These are phyloP conservation scores for Kockovaella imperatae DNA, from an alignment of 768 basidiomycete species.

Conservation along the genomic window DNA sequence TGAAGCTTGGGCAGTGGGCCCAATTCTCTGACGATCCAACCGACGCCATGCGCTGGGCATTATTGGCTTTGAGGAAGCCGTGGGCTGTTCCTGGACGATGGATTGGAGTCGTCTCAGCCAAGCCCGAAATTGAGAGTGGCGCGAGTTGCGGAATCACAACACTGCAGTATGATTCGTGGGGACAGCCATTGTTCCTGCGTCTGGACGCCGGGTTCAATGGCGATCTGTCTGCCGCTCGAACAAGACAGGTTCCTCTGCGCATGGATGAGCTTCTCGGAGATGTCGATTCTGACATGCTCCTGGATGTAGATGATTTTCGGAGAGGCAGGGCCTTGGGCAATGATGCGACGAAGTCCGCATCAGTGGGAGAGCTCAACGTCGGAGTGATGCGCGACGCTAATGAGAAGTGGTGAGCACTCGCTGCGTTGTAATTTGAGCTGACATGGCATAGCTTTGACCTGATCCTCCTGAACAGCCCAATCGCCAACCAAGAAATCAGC, in stretches of 20 bases:
- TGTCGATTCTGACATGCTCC: conserved; percentile 41
- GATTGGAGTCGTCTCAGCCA: conserved; percentile 46
- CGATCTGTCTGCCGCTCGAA: conserved; percentile 39
- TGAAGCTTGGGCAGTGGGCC: conserved; percentile 41
- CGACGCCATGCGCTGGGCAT: conserved; percentile 45
- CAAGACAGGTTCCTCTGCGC: conserved; percentile 38
- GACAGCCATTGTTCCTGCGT: conserved; percentile 43
- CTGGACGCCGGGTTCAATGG: conserved; percentile 43
- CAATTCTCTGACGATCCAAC: conserved; percentile 48
- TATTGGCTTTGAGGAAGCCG: conserved; percentile 47
- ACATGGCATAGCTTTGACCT: no score
- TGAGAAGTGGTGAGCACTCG: no score
- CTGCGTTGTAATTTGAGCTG: no score
- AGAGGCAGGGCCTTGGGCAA: no score
- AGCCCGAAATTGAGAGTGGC: conserved; percentile 28
- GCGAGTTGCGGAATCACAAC: conserved; percentile 31
- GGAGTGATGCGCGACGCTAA: no score
- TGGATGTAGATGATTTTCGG: conserved; percentile 38
- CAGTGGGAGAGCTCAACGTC: no score
- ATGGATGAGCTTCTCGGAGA: conserved; percentile 31
- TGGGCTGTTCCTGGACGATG: conserved; percentile 49
- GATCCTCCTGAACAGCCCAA: no score
- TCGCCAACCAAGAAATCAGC: no score
- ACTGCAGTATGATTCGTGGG: conserved; percentile 45
- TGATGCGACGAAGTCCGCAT: no score